Conservation (phyloP, 352 stramenopile genomes). For the Phytophthora sp. region DNA sequence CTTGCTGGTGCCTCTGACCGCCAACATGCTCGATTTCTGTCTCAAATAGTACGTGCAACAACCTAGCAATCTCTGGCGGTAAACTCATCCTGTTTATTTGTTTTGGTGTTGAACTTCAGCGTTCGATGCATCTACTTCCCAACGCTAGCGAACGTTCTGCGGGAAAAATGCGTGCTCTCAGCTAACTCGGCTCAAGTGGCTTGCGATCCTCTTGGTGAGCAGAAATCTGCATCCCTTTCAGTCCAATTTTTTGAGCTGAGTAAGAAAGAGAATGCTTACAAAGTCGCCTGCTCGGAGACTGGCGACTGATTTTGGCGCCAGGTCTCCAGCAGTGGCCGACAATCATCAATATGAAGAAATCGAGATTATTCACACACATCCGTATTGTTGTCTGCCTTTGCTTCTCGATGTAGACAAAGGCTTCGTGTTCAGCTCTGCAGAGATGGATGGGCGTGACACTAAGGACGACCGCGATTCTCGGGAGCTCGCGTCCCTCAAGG, state of each 20-base stretch:
- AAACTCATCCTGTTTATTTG: background rate
- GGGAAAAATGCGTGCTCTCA: constrained; percentile 60
- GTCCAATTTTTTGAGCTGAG: constrained; percentile 33
- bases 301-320: constrained; percentile 10
- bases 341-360: constrained; percentile 35
- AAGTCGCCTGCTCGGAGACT: constrained; percentile 29
- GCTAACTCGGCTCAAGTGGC: constrained; percentile 50
- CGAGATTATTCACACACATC: constrained; percentile 22
- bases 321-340: constrained; percentile 12
- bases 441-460: constrained; percentile 21
- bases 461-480: constrained; percentile 24
- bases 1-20: constrained; percentile 63
- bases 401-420: constrained; percentile 35
- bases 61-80: background rate
- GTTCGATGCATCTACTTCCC: constrained; percentile 72
- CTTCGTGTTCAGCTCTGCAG: constrained; percentile 58
- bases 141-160: constrained; percentile 67
- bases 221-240: constrained; percentile 7
- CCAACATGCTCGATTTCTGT: constrained; percentile 65
- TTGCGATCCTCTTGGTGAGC: constrained; percentile 31
- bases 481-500: constrained; percentile 26
- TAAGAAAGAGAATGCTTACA: constrained; percentile 44
- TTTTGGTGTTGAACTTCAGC: constrained; percentile 22
- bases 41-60: constrained; percentile 66
- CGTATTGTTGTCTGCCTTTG: constrained; percentile 26